phyloP scores from a whole-genome alignment of 2,329 filamentous ascomycete genomes.

The Helminthosporium solani region DNA sequence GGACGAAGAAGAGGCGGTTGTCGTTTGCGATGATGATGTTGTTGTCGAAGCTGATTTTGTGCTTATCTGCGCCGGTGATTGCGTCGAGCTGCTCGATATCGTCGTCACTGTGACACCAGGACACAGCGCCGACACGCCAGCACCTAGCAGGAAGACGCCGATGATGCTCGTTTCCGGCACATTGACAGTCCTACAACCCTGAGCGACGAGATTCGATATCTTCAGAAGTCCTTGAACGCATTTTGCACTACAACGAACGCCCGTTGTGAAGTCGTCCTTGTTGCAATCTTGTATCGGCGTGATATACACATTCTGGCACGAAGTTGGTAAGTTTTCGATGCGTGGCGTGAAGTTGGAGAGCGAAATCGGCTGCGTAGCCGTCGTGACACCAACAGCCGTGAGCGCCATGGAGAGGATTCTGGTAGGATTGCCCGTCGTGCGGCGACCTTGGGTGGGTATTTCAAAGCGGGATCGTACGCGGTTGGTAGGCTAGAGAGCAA shows the following conservation, averaged over 20 bases:
- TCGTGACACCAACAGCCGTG: constrained; percentile 20
- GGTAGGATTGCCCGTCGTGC: constrained; percentile 25
- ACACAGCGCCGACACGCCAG: constrained; percentile 44
- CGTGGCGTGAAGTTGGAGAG: constrained; percentile 49
- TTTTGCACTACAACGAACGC: constrained; percentile 33
- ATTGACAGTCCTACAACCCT: constrained; percentile 36
- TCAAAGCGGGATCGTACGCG: constrained; percentile 7
- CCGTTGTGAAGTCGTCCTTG: constrained; percentile 40
- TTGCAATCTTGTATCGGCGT: constrained; percentile 44
- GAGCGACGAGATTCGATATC: constrained; percentile 36
- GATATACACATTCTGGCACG: constrained; percentile 46
- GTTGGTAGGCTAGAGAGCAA: constrained; percentile 11
- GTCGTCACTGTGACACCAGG: constrained; percentile 32
- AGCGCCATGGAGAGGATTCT: constrained; percentile 23
- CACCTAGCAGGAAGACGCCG: constrained; percentile 44
- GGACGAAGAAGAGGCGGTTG: not conserved
- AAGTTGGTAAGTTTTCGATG: constrained; percentile 41
- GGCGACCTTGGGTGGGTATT: constrained; percentile 10
- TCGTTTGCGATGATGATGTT: constrained; percentile 3
- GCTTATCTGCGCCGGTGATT: constrained; percentile 12
- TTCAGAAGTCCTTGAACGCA: constrained; percentile 46
- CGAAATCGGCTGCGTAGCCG: constrained; percentile 39
- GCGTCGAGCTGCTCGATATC: constrained; percentile 12
- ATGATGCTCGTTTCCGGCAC: constrained; percentile 45
- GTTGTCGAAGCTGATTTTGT: constrained; percentile 5